Conservation (phyloP, 441 rosid species). For the Erodium texanum region DNA sequence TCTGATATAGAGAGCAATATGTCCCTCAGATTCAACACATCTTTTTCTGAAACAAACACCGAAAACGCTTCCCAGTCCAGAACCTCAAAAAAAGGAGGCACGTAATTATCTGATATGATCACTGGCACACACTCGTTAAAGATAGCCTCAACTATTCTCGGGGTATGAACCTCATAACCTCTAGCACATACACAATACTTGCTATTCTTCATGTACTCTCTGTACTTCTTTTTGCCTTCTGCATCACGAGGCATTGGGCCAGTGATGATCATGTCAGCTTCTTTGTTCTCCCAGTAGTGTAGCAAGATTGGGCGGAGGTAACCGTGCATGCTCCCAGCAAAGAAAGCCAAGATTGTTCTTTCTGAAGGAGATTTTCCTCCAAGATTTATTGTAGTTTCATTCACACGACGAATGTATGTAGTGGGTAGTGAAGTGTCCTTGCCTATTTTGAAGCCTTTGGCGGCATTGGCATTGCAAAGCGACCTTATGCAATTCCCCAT, state of each 20-base stretch:
- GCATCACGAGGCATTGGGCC: conserved; percentile 66
- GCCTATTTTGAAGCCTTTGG: conserved; percentile 63
- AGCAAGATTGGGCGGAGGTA: conserved; percentile 59
- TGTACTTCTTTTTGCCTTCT: conserved; percentile 47
- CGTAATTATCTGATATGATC: conserved; percentile 78
- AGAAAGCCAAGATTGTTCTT: conserved; percentile 65
- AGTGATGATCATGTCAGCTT: conserved; percentile 67
- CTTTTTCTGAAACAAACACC: conserved; percentile 65
- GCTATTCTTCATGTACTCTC: conserved; percentile 81
- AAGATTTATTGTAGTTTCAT: conserved; percentile 45
- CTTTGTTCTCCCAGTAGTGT: conserved; percentile 63
- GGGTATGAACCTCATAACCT: conserved; percentile 85
- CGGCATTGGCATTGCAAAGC: conserved; percentile 73
- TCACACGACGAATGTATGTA: conserved; percentile 52
- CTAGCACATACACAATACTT: conserved; percentile 78
- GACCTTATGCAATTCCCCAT: conserved; percentile 55
- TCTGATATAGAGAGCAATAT: conserved; percentile 58
- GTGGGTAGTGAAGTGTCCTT: conserved; percentile 66
- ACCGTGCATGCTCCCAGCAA: conserved; percentile 86
- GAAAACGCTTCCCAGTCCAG: conserved; percentile 72
- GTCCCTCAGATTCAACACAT: conserved; percentile 52
- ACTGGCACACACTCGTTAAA: conserved; percentile 73
- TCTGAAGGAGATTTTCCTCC: conserved; percentile 62
- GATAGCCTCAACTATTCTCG: conserved; percentile 75
- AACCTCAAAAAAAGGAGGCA: conserved; percentile 77